Evolutionary conservation across 2,329 filamentous ascomycete species (phyloP).

Genomic region (Aspergillus niger): DNA sequence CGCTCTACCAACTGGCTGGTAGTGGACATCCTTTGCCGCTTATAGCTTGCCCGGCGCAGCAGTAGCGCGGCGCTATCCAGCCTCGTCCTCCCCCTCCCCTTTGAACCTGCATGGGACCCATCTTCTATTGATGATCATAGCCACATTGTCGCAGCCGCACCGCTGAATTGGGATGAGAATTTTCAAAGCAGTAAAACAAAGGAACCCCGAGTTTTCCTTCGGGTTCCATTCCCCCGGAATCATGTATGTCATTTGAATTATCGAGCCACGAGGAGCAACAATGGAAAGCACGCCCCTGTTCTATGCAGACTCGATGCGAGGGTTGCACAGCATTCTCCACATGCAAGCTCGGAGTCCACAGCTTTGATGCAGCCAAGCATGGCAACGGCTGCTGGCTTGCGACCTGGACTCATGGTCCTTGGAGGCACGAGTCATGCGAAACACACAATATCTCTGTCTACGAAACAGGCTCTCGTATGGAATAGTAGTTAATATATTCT

Average conservation of each 20-base stretch:
- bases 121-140: conserved; percentile 5
- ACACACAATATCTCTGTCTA: too few species aligned
- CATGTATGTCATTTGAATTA: neutral
- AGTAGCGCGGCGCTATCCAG: conserved; percentile 8
- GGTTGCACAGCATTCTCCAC: neutral
- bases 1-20: conserved; percentile 4
- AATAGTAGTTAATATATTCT: neutral
- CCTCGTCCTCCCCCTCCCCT: neutral
- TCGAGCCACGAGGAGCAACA: neutral
- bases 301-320: neutral
- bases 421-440: neutral
- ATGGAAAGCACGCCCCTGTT: neutral
- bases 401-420: neutral
- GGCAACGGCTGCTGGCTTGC: neutral
- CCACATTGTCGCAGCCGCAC: neutral
- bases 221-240: neutral
- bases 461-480: neutral
- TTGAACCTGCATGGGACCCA: conserved; percentile 9
- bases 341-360: neutral
- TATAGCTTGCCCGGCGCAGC: conserved; percentile 1
- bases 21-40: conserved; percentile 9
- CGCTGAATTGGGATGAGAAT: neutral
- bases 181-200: neutral
- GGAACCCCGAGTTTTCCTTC: neutral
- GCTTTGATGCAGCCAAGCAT: neutral